Evolutionary conservation across 805 yeast species (phyloP).

Genomic region (Diddensiella santjacobensis): DNA sequence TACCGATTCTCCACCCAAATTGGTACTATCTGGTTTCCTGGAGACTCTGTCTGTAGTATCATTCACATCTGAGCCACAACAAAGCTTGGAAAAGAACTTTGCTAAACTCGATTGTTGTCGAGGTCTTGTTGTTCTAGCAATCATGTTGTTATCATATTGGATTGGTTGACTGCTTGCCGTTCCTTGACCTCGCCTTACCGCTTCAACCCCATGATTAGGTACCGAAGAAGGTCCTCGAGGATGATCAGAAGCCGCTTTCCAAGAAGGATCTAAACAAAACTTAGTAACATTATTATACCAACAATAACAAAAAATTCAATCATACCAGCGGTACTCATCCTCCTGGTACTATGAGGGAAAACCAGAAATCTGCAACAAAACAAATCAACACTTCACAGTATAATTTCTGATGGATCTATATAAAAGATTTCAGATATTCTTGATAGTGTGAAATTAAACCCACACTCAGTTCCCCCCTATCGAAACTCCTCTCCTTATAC

Average conservation of each 20-base stretch:
- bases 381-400: too few species aligned
- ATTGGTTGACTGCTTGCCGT: too few species aligned
- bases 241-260: neutral
- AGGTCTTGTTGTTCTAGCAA: too few species aligned
- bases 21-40: neutral
- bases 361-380: neutral
- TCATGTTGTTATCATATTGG: too few species aligned
- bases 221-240: neutral
- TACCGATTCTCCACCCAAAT: neutral
- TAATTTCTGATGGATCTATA: too few species aligned
- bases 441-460: too few species aligned
- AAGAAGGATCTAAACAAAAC: neutral
- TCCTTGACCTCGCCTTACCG: too few species aligned
- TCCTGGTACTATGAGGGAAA: neutral
- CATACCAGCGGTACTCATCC: conserved; percentile 1
- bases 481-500: neutral
- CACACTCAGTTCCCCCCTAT: neutral
- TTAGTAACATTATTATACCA: neutral
- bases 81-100: neutral
- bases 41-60: neutral
- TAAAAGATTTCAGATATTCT: too few species aligned
- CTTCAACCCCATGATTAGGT: neutral
- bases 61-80: neutral
- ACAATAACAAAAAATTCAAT: neutral
- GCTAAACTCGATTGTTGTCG: neutral